Base-by-base conservation (phyloP, 2,329 filamentous ascomycete genomes). In the Trichoderma atrobrunneum region DNA sequence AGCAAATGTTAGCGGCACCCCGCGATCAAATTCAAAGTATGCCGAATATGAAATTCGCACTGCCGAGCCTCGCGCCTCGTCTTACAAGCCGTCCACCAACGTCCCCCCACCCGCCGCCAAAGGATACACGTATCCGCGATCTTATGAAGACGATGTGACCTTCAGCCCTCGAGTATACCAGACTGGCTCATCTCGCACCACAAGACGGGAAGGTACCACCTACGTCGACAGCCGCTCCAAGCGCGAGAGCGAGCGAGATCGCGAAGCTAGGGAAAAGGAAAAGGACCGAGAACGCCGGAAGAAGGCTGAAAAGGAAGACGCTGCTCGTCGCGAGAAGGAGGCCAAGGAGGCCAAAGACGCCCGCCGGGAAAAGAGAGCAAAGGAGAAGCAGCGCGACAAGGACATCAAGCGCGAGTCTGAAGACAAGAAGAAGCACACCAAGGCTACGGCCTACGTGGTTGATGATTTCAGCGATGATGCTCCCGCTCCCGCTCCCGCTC, bases 11-110 rank as follows among this genome's bases (percentile, higher is more conserved):
- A 51, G 48, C 48, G 48, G 56, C 21, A 82, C 82, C 7, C 80
- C 85, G n/a, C 83, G 84, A 57, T 80, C 84, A 24, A 79, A 85
- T 14, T 71, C 79, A 30, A 78, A 78, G 68, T 74, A 74, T 39
- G 74, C 76, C 78, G 77, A 85, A 76, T 78, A 84, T 77, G 84
- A 89, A 61, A 81, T 89, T 57, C 83, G 84, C 73, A 86, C 85
- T 3, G 84, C 86, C 16, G 87, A 89, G 70, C 86, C 85, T 54
- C 81, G 84, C 67, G 70, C 84, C 6, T 79, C 81, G 12, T 79
- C 83, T 1, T 86, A 84, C 77, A 84, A 81, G 76, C 78, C 76
- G 26, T 76, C 77, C 51, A 80, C 76, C 43, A 77, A 77, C 43
- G 80, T 76, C 5, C 61, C 61, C 74, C 80, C 80, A 3, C 78